Base-by-base conservation (phyloP, 768 basidiomycete genomes). In the Rhodotorula paludigena region DNA sequence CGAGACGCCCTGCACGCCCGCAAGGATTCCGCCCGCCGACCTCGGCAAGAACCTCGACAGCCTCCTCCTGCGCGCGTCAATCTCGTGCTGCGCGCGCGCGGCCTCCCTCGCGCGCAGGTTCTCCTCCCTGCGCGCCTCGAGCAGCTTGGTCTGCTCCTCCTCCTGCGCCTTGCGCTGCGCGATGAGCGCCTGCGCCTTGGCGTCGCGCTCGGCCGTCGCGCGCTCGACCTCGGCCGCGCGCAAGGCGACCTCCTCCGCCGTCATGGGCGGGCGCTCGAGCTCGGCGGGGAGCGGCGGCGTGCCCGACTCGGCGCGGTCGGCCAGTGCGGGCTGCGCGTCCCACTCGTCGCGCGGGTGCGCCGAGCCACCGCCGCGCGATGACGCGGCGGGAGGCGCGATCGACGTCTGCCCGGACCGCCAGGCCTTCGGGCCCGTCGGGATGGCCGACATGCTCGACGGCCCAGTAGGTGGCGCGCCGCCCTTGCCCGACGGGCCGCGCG, bases 381-480 rank as follows among this genome's bases (percentile, higher is more conserved):
- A 7, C 18, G 35, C 32, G 52, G 21, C 5, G 1, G 23, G 20
- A 53, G 33, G 23, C 14, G 51, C 30, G 32, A 33, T 2, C 32
- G 49, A 32, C 15, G 53, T 38, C n/a, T 55, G 54, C 7, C 36
- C 36, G 15, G 36, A 11, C 2, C 54, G 54, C 66, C 66, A 68
- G 2, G 66, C 66, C 38, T 63, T 68, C 42, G 66, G 66, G 2
- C 66, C 66, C 2, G 66, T 68, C 33, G 66, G 66, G 20, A 62
- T 45, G 0, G 61, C 39, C 15, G 51, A 28, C 5, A 30, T 23
- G n/a, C n/a, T n/a, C n/a, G n/a, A n/a, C n/a, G n/a, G n/a, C n/a
- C n/a, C n/a, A n/a, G n/a, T n/a, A n/a, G n/a, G n/a, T n/a, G n/a
- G n/a, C n/a, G n/a, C n/a, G n/a, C n/a, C n/a, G n/a, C 8, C 41